Percentiles rank a stretch among this genome's conserved stretches.
Conservation (phyloP, 805 yeast species). For the Pichia paraexigua region DNA sequence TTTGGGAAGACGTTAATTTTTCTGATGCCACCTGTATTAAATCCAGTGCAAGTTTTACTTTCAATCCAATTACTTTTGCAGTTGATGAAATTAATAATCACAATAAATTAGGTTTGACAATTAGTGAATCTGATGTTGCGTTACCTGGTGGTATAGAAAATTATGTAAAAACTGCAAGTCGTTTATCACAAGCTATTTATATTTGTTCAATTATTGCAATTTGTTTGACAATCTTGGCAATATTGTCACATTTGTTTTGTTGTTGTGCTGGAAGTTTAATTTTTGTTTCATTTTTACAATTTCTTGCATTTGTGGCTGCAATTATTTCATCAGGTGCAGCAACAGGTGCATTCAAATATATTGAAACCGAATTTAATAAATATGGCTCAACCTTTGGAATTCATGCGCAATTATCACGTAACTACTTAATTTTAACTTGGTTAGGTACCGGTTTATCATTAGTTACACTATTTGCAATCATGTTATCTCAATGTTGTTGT, state of each 20-base stretch:
- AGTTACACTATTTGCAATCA: slow-evolving; percentile 12
- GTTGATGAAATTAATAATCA: slow-evolving; percentile 10
- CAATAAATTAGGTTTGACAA: slow-evolving; percentile 5
- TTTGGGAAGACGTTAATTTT: slow-evolving; percentile 20
- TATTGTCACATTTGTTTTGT: slow-evolving; percentile 36
- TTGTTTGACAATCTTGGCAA: slow-evolving; percentile 32
- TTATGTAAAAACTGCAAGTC: slow-evolving; percentile 38
- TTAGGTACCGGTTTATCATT: slow-evolving; percentile 16
- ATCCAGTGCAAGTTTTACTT: slow-evolving; percentile 47
- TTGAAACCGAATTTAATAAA: slow-evolving; percentile 45
- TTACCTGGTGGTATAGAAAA: slow-evolving; percentile 49
- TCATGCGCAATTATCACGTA: slow-evolving; percentile 33
- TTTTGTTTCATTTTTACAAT: slow-evolving; percentile 25
- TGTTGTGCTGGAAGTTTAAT: slow-evolving; percentile 9
- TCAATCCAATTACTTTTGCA: slow-evolving; percentile 40
- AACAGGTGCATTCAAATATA: slow-evolving; percentile 51
- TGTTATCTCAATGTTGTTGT: slow-evolving; percentile 9
- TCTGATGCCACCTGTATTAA: slow-evolving; percentile 39
- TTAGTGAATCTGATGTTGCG: slow-evolving; percentile 25
- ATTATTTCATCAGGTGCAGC: slow-evolving; percentile 22
- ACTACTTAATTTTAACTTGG: slow-evolving; percentile 23
- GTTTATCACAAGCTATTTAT: slow-evolving; percentile 51
- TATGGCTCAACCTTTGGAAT: slow-evolving; percentile 44
- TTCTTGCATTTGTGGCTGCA: slow-evolving; percentile 12
- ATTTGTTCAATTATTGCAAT: slow-evolving; percentile 44